phyloP scores from a whole-genome alignment of 352 stramenopile genomes.

The Phytophthora syringae region DNA sequence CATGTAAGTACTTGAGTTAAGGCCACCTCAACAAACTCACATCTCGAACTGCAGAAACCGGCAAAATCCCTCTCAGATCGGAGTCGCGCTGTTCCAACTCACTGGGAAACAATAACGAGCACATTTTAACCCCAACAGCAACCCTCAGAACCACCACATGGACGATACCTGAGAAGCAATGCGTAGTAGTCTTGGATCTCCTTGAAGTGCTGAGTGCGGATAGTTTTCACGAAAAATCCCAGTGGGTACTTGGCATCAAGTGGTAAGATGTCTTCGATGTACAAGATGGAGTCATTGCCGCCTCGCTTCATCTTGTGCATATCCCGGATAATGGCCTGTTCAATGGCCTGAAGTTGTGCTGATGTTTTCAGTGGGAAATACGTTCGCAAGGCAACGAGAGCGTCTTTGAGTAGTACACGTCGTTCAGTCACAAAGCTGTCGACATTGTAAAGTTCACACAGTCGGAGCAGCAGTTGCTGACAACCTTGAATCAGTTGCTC shows the following conservation, averaged over 20 bases:
- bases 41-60: slow-evolving; percentile 37
- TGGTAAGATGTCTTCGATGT: slow-evolving; percentile 77
- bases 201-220: slow-evolving; percentile 85
- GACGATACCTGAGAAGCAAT: slow-evolving; percentile 50
- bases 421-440: slow-evolving; percentile 62
- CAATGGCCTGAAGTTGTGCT: slow-evolving; percentile 71
- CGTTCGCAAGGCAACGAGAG: slow-evolving; percentile 71
- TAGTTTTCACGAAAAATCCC: slow-evolving; percentile 81
- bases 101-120: slow-evolving; percentile 26
- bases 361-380: slow-evolving; percentile 85
- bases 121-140: too few species aligned
- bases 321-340: slow-evolving; percentile 78
- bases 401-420: slow-evolving; percentile 75
- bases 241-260: slow-evolving; percentile 49
- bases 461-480: slow-evolving; percentile 46
- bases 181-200: slow-evolving; percentile 84
- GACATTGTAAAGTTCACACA: slow-evolving; percentile 61
- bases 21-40: slow-evolving; percentile 2
- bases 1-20: neutral
- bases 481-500: slow-evolving; percentile 70
- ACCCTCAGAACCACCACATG: slow-evolving; percentile 12
- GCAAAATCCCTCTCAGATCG: slow-evolving; percentile 49
- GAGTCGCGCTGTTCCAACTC: slow-evolving; percentile 64
- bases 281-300: slow-evolving; percentile 74
- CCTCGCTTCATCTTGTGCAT: slow-evolving; percentile 82